A percentile compares a stretch with the other conserved stretches of the same genome.
These are phyloP conservation scores for Hansfordia pulvinata DNA, from an alignment of 2,329 filamentous ascomycete species.

Conservation along the genomic window DNA sequence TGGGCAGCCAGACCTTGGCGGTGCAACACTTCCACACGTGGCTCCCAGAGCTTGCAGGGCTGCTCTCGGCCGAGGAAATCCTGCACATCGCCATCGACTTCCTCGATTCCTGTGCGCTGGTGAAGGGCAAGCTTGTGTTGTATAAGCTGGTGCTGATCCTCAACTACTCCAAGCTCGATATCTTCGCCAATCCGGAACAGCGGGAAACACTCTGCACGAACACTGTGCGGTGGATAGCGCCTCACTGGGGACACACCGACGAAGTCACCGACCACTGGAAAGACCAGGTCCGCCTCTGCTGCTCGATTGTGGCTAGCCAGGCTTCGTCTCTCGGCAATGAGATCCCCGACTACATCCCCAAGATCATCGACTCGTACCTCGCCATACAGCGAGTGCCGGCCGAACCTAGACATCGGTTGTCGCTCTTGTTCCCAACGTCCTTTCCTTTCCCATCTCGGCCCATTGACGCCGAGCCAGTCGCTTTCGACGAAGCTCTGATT, in stretches of 20 bases:
- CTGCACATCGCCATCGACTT: conserved; percentile 86
- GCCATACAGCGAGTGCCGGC: conserved; percentile 48
- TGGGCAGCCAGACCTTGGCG: conserved; percentile 87
- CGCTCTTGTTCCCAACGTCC: conserved; percentile 74
- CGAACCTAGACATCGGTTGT: conserved; percentile 52
- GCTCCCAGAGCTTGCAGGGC: conserved; percentile 76
- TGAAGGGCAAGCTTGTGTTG: conserved; percentile 81
- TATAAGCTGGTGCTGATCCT: conserved; percentile 90
- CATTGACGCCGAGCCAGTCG: conserved; percentile 38
- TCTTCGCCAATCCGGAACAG: conserved; percentile 71
- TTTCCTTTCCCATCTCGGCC: conserved; percentile 78
- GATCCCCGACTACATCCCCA: conserved; percentile 79
- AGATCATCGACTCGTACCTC: conserved; percentile 80
- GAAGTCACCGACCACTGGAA: conserved; percentile 75
- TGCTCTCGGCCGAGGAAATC: conserved; percentile 73
- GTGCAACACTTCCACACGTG: conserved; percentile 96
- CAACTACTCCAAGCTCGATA: conserved; percentile 70
- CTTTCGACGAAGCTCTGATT: conserved; percentile 75
- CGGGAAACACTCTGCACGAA: conserved; percentile 62
- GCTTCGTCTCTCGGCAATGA: conserved; percentile 65
- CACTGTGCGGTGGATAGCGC: conserved; percentile 80
- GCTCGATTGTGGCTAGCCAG: conserved; percentile 81
- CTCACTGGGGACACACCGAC: conserved; percentile 75
- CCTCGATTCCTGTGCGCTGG: conserved; percentile 75
- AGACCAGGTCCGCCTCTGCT: conserved; percentile 86